Evolutionary conservation across 139 green algal species (phyloP).

Genomic region (Chlamydomonas sp.): DNA sequence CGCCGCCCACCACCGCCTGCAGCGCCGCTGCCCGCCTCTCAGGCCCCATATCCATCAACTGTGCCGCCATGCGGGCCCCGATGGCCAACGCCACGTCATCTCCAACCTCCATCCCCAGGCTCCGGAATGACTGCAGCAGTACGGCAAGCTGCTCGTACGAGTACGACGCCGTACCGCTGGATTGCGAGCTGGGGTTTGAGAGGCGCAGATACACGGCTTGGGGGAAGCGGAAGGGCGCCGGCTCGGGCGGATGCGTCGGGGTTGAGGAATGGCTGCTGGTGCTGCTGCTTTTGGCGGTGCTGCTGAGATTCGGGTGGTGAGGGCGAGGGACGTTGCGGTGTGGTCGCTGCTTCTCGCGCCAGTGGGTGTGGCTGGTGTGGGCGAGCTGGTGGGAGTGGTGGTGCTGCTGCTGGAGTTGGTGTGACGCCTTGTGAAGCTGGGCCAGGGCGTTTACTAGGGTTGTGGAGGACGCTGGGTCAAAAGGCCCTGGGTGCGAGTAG

Average conservation of each 20-base stretch:
- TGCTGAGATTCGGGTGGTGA: too few species aligned
- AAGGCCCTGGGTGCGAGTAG: slow-evolving; percentile 34
- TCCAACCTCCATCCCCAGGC: background rate
- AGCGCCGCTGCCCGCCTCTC: slow-evolving; percentile 10
- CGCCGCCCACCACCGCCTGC: background rate
- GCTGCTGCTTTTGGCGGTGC: too few species aligned
- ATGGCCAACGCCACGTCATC: background rate
- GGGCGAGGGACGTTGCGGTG: too few species aligned
- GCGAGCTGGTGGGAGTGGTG: background rate
- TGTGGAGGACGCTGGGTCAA: slow-evolving; percentile 11
- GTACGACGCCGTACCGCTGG: background rate
- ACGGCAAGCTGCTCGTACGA: slow-evolving; percentile 6
- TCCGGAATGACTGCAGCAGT: slow-evolving; percentile 22
- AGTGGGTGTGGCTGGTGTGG: background rate
- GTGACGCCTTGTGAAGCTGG: background rate
- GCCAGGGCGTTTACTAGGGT: background rate
- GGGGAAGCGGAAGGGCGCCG: slow-evolving; percentile 14
- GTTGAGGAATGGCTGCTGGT: too few species aligned
- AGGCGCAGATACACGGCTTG: slow-evolving; percentile 29
- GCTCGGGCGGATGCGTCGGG: background rate
- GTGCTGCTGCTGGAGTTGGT: too few species aligned
- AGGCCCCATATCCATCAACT: slow-evolving; percentile 4
- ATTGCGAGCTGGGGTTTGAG: too few species aligned
- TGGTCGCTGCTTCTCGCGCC: too few species aligned
- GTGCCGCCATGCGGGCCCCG: slow-evolving; percentile 8